Conservation (phyloP, 805 yeast species). For the Spathaspora sp. region DNA sequence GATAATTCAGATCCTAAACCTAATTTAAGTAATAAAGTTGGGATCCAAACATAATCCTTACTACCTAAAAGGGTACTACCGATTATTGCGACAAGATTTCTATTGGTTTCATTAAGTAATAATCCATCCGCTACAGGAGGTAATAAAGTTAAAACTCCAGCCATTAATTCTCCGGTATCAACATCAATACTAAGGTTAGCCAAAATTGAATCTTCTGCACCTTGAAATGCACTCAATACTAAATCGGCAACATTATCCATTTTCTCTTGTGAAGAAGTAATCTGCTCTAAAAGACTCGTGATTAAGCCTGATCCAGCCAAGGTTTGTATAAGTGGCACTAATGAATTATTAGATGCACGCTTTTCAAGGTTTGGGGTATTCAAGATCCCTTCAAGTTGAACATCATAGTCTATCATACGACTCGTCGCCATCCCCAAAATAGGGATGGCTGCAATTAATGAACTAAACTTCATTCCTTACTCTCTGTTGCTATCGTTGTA, state of each 20-base stretch:
- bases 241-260: constrained; percentile 24
- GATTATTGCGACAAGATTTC: constrained; percentile 19
- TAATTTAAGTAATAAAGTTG: constrained; percentile 24
- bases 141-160: constrained; percentile 23
- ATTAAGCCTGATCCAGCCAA: constrained; percentile 5
- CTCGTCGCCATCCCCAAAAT: background rate
- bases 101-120: constrained; percentile 26
- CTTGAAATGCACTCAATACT: constrained; percentile 3
- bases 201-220: constrained; percentile 4
- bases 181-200: constrained; percentile 15
- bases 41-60: constrained; percentile 24
- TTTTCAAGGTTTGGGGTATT: background rate
- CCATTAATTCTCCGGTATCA: constrained; percentile 20
- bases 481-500: background rate
- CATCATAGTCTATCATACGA: background rate
- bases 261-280: constrained; percentile 27
- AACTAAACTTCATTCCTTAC: background rate
- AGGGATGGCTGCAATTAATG: background rate
- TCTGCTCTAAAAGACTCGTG: constrained; percentile 20
- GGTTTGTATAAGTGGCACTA: background rate
- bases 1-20: constrained; percentile 30
- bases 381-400: background rate
- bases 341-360: background rate
- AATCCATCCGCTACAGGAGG: constrained; percentile 20
- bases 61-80: constrained; percentile 22